Conservation (phyloP, 2,329 filamentous ascomycete species). For the Diaporthe citrichinensis region DNA sequence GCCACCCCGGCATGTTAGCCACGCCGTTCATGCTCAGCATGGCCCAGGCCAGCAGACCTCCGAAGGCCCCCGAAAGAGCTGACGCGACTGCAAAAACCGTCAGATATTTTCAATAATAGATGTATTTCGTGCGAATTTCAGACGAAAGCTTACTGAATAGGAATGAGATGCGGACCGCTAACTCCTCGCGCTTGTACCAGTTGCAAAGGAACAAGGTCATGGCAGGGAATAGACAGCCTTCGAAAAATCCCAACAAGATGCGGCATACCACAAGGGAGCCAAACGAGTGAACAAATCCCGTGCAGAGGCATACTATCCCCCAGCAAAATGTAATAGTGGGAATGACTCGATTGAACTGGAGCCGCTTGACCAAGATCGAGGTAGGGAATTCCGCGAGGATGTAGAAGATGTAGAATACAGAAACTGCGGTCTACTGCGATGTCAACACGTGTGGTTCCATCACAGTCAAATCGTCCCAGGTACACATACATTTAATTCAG, state of each 20-base stretch:
- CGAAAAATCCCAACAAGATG: slow-evolving; percentile 48
- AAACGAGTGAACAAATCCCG: slow-evolving; percentile 48
- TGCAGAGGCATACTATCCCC: slow-evolving; percentile 49
- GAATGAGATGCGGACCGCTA: slow-evolving; percentile 48
- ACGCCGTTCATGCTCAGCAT: slow-evolving; percentile 8
- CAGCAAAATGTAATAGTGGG: slow-evolving; percentile 45
- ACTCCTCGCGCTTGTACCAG: slow-evolving; percentile 51
- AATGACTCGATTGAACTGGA: slow-evolving; percentile 47
- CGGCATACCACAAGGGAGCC: slow-evolving; percentile 46
- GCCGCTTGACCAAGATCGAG: slow-evolving; percentile 46
- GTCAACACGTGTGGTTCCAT: background rate
- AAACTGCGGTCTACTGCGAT: slow-evolving; percentile 46
- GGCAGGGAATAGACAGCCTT: slow-evolving; percentile 50
- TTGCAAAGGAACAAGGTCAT: slow-evolving; percentile 48
- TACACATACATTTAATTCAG: background rate
- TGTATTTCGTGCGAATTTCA: rapidly evolving
- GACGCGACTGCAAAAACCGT: background rate
- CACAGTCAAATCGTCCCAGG: background rate
- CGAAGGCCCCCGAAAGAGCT: slow-evolving; percentile 11
- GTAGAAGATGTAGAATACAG: slow-evolving; percentile 48
- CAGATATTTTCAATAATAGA: background rate
- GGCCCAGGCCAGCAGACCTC: slow-evolving; percentile 19
- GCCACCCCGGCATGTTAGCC: background rate
- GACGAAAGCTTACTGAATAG: slow-evolving; percentile 44
- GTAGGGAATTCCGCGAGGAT: slow-evolving; percentile 48